Conservation (phyloP, 192 early-diverging fungal species). For the Coemansia erecta region DNA sequence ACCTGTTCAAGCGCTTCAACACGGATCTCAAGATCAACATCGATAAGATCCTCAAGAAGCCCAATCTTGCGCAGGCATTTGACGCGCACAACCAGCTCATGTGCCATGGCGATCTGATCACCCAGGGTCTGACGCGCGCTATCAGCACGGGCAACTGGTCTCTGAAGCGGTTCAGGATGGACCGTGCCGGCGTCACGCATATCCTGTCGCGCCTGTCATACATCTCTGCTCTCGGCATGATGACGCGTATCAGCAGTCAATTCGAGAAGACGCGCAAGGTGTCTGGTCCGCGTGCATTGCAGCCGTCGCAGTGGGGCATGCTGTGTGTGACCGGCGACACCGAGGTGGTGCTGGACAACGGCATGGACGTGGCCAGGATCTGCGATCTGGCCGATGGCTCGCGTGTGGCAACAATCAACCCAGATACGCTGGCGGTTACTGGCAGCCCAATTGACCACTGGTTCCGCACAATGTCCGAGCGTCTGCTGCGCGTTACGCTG, state of each 20-base stretch:
- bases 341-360: constrained; percentile 31
- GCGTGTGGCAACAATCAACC: too few relatives aligned
- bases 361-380: constrained; percentile 34
- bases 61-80: constrained; percentile 82
- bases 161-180: constrained; percentile 99
- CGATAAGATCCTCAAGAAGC: constrained; percentile 86
- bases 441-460: too few relatives aligned
- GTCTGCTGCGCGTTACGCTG: too few relatives aligned
- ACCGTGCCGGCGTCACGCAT: constrained; percentile 95
- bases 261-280: constrained; percentile 99
- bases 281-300: constrained; percentile 91
- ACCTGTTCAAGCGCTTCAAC: constrained; percentile 95
- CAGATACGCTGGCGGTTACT: too few relatives aligned
- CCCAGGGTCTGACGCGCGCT: constrained; percentile 84
- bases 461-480: too few relatives aligned
- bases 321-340: constrained; percentile 60
- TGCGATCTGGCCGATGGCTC: constrained; percentile 18
- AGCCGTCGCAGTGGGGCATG: constrained; percentile 98
- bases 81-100: constrained; percentile 78
- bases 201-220: constrained; percentile 90
- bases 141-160: constrained; percentile 99
- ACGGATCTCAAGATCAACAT: constrained; percentile 83
- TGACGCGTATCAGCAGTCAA: constrained; percentile 94
- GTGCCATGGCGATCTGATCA: constrained; percentile 79
- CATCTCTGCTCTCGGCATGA: constrained; percentile 94